A percentile compares a stretch with the other conserved stretches of the same genome.
These are phyloP conservation scores for Botryosphaeria dothidea DNA, from an alignment of 2,329 filamentous ascomycete genomes.

Conservation along the genomic window DNA sequence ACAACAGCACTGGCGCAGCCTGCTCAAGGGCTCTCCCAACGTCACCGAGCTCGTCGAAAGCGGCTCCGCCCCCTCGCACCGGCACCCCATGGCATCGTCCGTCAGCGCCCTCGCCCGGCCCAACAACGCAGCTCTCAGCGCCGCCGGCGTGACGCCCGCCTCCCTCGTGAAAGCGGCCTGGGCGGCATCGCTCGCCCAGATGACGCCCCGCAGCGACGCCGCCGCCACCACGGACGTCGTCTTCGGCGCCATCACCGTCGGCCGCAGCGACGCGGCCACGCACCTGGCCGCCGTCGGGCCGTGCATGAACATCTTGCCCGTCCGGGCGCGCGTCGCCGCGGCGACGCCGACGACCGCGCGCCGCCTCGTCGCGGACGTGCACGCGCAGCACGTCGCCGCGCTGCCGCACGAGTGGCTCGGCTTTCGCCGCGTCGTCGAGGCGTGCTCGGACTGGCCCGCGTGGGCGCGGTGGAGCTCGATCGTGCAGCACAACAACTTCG, in stretches of 20 bases:
- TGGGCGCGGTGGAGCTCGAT: conserved; percentile 38
- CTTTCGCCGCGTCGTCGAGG: conserved; percentile 31
- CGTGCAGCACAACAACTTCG: conserved; percentile 27
- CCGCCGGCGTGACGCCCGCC: conserved; percentile 20
- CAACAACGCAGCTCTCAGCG: neutral
- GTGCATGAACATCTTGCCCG: neutral
- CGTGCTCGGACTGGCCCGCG: conserved; percentile 38
- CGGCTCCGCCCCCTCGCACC: neutral
- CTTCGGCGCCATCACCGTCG: conserved; percentile 44
- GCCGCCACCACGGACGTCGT: conserved; percentile 41
- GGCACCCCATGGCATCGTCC: neutral
- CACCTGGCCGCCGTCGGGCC: conserved; percentile 43
- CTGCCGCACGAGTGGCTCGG: neutral
- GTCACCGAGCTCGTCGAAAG: neutral
- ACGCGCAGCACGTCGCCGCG: neutral
- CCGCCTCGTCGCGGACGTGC: neutral
- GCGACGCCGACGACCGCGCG: neutral
- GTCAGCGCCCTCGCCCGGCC: neutral
- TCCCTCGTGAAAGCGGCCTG: conserved; percentile 44
- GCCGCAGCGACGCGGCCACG: conserved; percentile 38
- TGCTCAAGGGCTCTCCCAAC: neutral
- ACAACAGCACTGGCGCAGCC: neutral
- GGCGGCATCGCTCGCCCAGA: conserved; percentile 33
- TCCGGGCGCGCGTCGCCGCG: neutral
- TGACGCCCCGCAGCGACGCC: neutral